Conservation (phyloP, 169 alveolate species). For the Neospora caninum region DNA sequence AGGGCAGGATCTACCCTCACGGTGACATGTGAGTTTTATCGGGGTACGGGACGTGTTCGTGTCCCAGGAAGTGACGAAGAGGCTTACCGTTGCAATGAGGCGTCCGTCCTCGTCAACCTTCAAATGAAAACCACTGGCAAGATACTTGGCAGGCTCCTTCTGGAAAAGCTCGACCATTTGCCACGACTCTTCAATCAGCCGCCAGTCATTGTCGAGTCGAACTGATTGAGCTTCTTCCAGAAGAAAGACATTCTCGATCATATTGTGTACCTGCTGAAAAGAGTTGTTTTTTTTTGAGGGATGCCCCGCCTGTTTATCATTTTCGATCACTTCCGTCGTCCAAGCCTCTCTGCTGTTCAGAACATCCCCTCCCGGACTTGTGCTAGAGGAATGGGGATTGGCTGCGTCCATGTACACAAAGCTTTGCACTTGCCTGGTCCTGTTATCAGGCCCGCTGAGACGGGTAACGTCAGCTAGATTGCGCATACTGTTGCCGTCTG, state of each 20-base stretch:
- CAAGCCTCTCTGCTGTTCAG: neutral
- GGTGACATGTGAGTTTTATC: no score
- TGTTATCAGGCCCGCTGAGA: no score
- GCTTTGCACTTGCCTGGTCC: no score
- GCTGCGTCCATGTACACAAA: no score
- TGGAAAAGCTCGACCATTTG: neutral
- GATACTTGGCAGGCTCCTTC: neutral
- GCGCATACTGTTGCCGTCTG: no score
- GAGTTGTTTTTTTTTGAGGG: neutral
- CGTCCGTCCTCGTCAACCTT: neutral
- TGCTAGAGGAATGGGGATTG: neutral
- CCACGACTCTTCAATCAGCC: conserved; percentile 31
- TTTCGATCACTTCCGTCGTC: neutral
- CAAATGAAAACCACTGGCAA: neutral
- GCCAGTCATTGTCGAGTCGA: conserved; percentile 12
- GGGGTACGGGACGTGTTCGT: no score
- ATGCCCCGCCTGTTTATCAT: neutral
- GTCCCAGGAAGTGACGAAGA: neutral
- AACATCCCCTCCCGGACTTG: neutral
- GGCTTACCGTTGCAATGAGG: conserved; percentile 8
- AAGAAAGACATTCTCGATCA: neutral
- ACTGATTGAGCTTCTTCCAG: neutral
- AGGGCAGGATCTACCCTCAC: no score
- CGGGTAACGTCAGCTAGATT: no score
- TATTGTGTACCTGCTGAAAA: neutral